Evolutionary conservation across 768 basidiomycete species (phyloP).

Genomic region (Lactifluus echinatus): DNA sequence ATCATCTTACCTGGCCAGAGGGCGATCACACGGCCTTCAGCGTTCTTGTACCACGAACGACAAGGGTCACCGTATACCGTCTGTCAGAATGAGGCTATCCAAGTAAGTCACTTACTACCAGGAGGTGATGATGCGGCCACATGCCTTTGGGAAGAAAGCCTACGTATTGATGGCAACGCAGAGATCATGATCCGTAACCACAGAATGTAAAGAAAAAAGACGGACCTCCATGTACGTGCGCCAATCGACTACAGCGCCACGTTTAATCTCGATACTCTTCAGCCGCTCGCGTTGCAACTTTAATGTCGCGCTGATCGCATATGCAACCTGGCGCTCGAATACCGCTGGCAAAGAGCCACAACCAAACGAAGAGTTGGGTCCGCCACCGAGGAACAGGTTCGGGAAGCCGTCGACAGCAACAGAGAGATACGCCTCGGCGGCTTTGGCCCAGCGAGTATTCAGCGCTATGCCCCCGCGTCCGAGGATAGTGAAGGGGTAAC

Average conservation of each 20-base stretch:
- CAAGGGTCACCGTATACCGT: constrained; percentile 24
- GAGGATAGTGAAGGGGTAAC: constrained; percentile 22
- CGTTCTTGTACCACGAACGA: constrained; percentile 25
- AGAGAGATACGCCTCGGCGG: constrained; percentile 26
- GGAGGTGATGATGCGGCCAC: neutral
- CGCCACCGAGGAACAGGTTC: constrained; percentile 19
- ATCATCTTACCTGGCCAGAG: constrained; percentile 23
- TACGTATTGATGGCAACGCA: neutral
- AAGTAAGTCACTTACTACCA: neutral
- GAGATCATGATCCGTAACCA: neutral
- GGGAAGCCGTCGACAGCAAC: too few relatives aligned
- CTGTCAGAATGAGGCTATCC: neutral
- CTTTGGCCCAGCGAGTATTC: constrained; percentile 25
- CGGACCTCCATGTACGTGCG: constrained; percentile 21
- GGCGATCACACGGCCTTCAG: constrained; percentile 24
- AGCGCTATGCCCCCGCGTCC: constrained; percentile 26
- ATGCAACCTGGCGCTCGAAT: constrained; percentile 24
- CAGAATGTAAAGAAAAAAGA: neutral
- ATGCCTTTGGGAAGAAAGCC: constrained; percentile 16
- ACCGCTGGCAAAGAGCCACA: constrained; percentile 24
- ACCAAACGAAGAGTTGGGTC: constrained; percentile 25
- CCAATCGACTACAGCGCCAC: constrained; percentile 26
- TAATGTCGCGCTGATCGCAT: constrained; percentile 21
- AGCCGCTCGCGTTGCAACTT: constrained; percentile 28
- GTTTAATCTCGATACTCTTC: constrained; percentile 24